These are phyloP conservation scores for Saccharomyces kudriavzevii DNA, from an alignment of 805 yeast genomes.

Conservation along the genomic window DNA sequence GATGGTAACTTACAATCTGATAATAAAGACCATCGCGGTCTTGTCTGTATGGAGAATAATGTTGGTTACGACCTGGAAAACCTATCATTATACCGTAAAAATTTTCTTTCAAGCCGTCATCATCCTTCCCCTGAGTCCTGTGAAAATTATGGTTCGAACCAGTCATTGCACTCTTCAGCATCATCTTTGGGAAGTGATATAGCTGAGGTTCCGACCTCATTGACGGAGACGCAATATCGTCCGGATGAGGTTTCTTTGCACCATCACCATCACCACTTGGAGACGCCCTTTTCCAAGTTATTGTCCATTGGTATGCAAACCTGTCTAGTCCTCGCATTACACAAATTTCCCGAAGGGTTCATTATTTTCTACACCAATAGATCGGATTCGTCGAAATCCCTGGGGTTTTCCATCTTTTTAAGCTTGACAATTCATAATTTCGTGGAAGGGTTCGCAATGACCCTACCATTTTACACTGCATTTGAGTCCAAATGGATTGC, in stretches of 20 bases:
- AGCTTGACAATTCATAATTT: constrained; percentile 85
- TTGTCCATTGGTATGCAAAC: constrained; percentile 87
- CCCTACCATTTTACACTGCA: constrained; percentile 79
- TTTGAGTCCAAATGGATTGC: constrained; percentile 57
- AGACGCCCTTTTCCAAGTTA: constrained; percentile 69
- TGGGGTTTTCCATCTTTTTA: constrained; percentile 75
- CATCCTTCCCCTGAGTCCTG: neutral
- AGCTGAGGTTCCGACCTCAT: constrained; percentile 1
- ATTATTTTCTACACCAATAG: constrained; percentile 65
- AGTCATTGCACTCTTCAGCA: neutral
- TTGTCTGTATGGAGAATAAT: constrained; percentile 28
- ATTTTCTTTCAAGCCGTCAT: constrained; percentile 20
- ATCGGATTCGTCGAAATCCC: constrained; percentile 27
- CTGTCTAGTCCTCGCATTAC: constrained; percentile 75
- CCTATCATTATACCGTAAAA: constrained; percentile 25
- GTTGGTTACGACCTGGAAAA: constrained; percentile 32
- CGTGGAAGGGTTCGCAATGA: constrained; percentile 91
- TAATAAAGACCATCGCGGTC: constrained; percentile 6
- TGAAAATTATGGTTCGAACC: constrained; percentile 5
- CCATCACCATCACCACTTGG: constrained; percentile 73
- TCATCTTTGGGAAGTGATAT: neutral
- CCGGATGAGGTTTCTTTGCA: constrained; percentile 20
- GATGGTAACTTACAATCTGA: neutral
- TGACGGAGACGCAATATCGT: constrained; percentile 23
- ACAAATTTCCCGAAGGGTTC: constrained; percentile 93